phyloP scores from a whole-genome alignment of 169 alveolate genomes.

The Cyclospora cayetanensis region DNA sequence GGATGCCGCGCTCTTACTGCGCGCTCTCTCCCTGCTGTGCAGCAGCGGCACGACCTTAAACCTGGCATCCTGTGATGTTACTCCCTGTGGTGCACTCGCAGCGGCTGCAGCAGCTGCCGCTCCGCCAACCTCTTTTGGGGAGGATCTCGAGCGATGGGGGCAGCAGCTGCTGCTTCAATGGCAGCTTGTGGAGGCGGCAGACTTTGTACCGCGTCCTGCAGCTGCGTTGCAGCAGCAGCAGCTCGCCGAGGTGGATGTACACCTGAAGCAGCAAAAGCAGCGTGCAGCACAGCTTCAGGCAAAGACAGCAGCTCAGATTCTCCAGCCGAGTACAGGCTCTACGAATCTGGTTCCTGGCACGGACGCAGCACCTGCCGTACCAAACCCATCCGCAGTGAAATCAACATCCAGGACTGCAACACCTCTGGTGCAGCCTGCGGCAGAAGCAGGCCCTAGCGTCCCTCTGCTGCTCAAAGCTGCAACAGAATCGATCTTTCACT shows the following conservation, averaged over 20 bases:
- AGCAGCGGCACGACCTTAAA: neutral
- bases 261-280: neutral
- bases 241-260: neutral
- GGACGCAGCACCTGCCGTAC: neutral
- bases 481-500: neutral
- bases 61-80: neutral
- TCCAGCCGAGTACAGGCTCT: neutral
- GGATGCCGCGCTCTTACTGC: neutral
- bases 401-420: neutral
- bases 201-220: neutral
- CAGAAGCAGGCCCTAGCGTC: neutral
- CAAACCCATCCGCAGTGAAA: neutral
- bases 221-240: neutral
- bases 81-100: neutral
- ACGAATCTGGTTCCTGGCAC: neutral
- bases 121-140: neutral
- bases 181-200: conserved; percentile 10
- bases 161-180: conserved; percentile 3
- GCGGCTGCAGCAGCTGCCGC: conserved; percentile 21
- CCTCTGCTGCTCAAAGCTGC: neutral
- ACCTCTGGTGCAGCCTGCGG: neutral
- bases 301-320: neutral
- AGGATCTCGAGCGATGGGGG: neutral
- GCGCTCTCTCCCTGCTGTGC: neutral
- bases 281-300: conserved; percentile 13